Evolutionary conservation across 495 filamentous ascomycete genomes (phyloP), one percentile per base, ranked within the genome.

Genomic region (Hypoxylon lenormandii): DNA sequence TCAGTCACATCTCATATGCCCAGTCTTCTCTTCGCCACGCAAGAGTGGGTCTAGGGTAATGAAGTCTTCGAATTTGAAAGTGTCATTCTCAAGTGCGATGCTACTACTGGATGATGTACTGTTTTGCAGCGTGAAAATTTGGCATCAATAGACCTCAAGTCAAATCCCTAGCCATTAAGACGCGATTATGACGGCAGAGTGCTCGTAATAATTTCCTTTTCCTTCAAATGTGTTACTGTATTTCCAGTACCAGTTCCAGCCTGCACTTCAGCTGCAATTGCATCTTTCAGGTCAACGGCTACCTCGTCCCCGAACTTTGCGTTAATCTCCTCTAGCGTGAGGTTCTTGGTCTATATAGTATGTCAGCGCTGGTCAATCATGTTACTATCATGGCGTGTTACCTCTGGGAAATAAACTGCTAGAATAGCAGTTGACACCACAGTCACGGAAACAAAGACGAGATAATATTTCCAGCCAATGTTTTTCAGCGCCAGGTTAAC

Each of bases 391-490:
- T 28, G 0, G 12, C 13, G 52, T 8, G 23, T n/a, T 53, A 53
- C 50, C 50, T 53, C 50, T 10, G 52, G 52, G 37, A 55, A 43
- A 18, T 55, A 55, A 5, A 43, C 18, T 11, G 36, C 37, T 1
- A 55, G 12, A 43, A 55, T 43, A 43, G 37, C 52, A 2, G 52
- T 55, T 43, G 36, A 55, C 5, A 55, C 36, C 23, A 59, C 19
- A 16, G 63, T 66, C 26, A 59, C 54, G 12, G 38, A 6, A 2
- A 58, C 56, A 36, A 65, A 65, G 8, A 66, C 38, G 18, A 66
- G 43, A 21, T 65, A 66, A 21, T 57, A 70, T 2, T 33, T 60
- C 60, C 67, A 60, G n/a, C 60, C 66, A 36, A 66, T 66, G 16
- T 52, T 66, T 18, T 65, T 47, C 13, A 70, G 43, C 2, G 61